Evolutionary conservation across 2,329 filamentous ascomycete species (phyloP).

Genomic region (Aspergillus fijiensis): DNA sequence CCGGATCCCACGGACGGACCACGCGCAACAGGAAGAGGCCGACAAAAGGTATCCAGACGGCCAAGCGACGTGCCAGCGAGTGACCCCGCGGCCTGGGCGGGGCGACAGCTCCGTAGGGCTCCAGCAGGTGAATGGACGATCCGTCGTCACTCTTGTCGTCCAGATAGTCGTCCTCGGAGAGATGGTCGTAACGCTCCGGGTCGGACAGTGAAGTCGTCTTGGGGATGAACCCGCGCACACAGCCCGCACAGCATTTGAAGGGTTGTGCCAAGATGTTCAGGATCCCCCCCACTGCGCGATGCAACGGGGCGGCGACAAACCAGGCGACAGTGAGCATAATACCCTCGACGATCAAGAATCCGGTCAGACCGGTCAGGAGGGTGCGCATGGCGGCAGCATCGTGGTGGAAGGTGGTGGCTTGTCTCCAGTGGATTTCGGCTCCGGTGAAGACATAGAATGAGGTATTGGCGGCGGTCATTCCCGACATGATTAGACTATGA

Average conservation of each 20-base stretch:
- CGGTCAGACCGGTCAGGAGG: conserved; percentile 33
- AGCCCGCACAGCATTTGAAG: conserved; percentile 17
- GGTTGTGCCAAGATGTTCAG: conserved; percentile 27
- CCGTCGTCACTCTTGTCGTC: conserved; percentile 27
- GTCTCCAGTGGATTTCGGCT: conserved; percentile 40
- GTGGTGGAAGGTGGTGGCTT: conserved; percentile 32
- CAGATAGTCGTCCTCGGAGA: conserved; percentile 24
- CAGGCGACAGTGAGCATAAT: conserved; percentile 27
- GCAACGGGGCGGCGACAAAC: conserved; percentile 26
- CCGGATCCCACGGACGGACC: conserved; percentile 28
- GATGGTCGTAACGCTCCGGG: conserved; percentile 26
- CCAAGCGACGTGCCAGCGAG: conserved; percentile 16
- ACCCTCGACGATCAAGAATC: conserved; percentile 32
- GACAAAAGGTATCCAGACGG: conserved; percentile 23
- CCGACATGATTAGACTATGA: conserved; percentile 30
- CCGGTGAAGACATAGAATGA: conserved; percentile 37
- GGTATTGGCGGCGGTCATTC: conserved; percentile 34
- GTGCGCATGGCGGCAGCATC: conserved; percentile 36
- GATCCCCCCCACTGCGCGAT: conserved; percentile 27
- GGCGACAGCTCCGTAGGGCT: conserved; percentile 10
- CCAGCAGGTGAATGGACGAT: conserved; percentile 18
- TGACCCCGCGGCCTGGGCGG: conserved; percentile 10
- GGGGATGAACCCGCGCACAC: conserved; percentile 12
- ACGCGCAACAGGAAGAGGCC: conserved; percentile 27
- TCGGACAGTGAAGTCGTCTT: conserved; percentile 16